Base-by-base conservation (phyloP, 495 filamentous ascomycete species). In the Trichodelitschia bisporula region DNA sequence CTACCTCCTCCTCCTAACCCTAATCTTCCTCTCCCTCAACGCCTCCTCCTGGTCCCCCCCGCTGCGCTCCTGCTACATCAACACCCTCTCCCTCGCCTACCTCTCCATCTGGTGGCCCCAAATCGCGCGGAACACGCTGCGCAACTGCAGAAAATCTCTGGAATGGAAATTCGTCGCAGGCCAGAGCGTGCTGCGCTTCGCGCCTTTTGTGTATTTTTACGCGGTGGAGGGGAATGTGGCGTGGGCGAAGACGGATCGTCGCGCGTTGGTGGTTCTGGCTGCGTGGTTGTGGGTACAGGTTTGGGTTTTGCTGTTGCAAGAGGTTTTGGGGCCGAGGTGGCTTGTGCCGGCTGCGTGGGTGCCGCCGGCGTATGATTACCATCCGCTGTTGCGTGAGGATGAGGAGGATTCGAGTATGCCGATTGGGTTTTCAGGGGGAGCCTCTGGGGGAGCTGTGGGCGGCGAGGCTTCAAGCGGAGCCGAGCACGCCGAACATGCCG, bases 221-320 rank as follows among this genome's bases (percentile, higher is more conserved):
- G 64, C 69, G 5, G 58, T 64, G 24, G 44, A 55, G 17, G 64
- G 66, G 24, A 97, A 95, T 39, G 64, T 92, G 11, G 50, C 90
- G 4, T 79, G 79, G 37, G 62, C 75, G n/a, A 64, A 72, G 15
- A 60, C 66, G 0, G 75, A 91, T 20, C 53, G 51, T 35, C 60
- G 48, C 15, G 62, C 65, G 3, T 68, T 80, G 20, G 41, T 57
- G 15, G 48, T 61, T 2, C 58, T 91, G 29, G 57, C 57, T 4
- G 72, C 60, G 12, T 97, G 84, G 86, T 53, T 91, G n/a, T 90
- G 83, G 79, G 32, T 77, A n/a, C 86, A 97, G 47, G 64, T 83
- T 19, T 70, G 76, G 53, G 45, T 74, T 9, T 53, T 97, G 10
- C 61, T 56, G 1, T 69, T 64, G 35, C 84, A 97, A 51, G 73